Base-by-base conservation (phyloP, 75 land plant species). In the Picea sitchensis region DNA sequence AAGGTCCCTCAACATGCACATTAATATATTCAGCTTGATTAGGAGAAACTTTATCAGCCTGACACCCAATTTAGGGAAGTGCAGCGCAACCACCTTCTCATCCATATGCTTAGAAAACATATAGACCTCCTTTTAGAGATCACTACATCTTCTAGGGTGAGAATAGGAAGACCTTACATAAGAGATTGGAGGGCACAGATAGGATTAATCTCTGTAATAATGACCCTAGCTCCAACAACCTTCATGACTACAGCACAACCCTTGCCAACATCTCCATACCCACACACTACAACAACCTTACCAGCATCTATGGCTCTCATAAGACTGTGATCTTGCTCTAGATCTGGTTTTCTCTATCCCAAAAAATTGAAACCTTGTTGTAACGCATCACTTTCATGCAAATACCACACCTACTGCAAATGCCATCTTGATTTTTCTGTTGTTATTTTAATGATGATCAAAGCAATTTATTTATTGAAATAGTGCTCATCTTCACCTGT, bases 1-100 rank as follows among this genome's bases (percentile, higher is more conserved):
- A 36, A 36, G 38, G 38, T 36, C 38, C 38, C 38, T 36, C 38
- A 0, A 36, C 2, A 36, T 0, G 0, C 38, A 36, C 38, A 36
- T 36, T 36, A 3, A 36, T 36, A 36, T 36, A 36, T 36, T 0
- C 38, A 2, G 0, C 38, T 3, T 36, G 38, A 36, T 84, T 83
- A 36, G 83, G 81, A 57, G 79, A 59, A 59, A 90, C 88, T 84
- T 88, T 78, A 86, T 90, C 17, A 90, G 90, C 75, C 75, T 87
- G 18, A 90, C 90, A 23, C 92, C 92, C 41, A 90, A 84, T 64
- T 90, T 87, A 74, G 82, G 87, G 26, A 90, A 86, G 80, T 90
- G 92, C 54, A 90, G 81, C 3, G 87, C 72, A 41, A 75, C 86
- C 17, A 84, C 86, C 79, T 84, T 84, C 86, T 81, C 86, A 71